Evolutionary conservation across 441 rosid genomes (phyloP), one percentile per base, ranked within the genome.

Genomic region (Euphorbia celastroides): DNA sequence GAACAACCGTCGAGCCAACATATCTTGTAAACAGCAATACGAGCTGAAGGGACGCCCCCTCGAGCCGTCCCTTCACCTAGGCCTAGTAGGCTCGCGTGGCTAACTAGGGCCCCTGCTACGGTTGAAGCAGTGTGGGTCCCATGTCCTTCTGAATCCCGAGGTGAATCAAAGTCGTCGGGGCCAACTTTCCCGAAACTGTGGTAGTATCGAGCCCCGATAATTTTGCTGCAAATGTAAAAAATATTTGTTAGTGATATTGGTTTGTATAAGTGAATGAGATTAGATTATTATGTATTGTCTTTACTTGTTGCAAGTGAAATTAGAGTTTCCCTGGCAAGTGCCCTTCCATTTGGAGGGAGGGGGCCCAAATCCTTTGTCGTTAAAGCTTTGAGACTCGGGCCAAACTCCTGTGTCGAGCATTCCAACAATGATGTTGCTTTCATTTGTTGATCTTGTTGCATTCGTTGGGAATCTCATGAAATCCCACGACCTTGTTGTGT

Each of bases 401-500:
- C 87, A 82, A 58, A 82, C 68, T 16, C 89, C 87, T 0, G 82
- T 72, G 72, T 82, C 86, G 17, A 82, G 64, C 74, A 84, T 75
- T 52, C 88, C 86, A 25, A 80, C n/a, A 14, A 84, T 68, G 36
- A 81, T 57, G 48, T 78, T 58, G 19, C 64, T 76, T 72, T 84
- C 84, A 9, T 50, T 16, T 10, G 38, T 22, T 22, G 65, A 25
- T 75, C 83, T 79, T 10, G 1, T 65, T 26, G 68, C 78, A 16
- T 75, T 13, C 14, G 61, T n/a, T 0, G 79, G 12, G 32, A 83
- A 80, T 0, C 77, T 76, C 75, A 81, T 70, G 75, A 82, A 84
- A 74, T 86, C 80, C 92, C 92, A 83, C n/a, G 89, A 89, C 17
- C 77, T 74, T 58, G 93, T 87, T 2, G 91, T 89, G 30, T 80